These are phyloP conservation scores for Neurospora sp. DNA, from an alignment of 495 filamentous ascomycete species.

Conservation along the genomic window DNA sequence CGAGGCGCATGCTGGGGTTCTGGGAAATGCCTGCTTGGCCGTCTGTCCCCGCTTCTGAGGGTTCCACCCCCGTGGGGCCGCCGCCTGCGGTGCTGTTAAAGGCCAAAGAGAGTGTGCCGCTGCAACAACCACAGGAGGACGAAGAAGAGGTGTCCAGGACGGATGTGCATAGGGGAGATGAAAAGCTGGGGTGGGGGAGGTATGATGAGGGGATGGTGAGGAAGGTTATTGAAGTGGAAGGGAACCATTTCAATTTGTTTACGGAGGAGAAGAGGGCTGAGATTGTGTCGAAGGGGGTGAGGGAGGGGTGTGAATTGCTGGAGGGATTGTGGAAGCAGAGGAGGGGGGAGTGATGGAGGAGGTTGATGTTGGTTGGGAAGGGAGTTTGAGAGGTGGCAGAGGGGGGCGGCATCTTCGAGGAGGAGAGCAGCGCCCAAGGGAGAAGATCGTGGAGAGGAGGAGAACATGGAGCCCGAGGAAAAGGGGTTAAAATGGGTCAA, in stretches of 20 bases:
- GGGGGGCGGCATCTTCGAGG: no score
- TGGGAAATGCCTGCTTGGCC: neutral
- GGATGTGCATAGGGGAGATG: conserved; percentile 23
- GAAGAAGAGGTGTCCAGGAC: conserved; percentile 18
- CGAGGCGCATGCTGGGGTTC: neutral
- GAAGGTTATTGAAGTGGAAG: conserved; percentile 27
- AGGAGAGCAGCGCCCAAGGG: no score
- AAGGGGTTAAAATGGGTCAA: no score
- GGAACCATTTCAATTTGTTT: conserved; percentile 38
- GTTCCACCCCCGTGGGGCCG: neutral
- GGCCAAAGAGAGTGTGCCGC: conserved; percentile 22
- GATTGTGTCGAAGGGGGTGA: conserved; percentile 19
- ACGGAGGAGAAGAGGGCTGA: conserved; percentile 14
- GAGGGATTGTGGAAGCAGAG: conserved; percentile 8
- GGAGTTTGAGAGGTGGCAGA: no score
- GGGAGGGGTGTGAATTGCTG: conserved; percentile 21
- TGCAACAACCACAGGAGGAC: neutral
- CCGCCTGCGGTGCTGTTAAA: conserved; percentile 31
- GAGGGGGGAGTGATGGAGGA: no score
- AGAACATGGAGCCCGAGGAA: no score
- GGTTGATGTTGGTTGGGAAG: no score
- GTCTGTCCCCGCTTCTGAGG: neutral
- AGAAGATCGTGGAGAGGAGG: no score
- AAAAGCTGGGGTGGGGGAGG: conserved; percentile 29
- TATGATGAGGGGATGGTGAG: conserved; percentile 26